Evolutionary conservation across 2,329 filamentous ascomycete genomes (phyloP).

Genomic region (Penicillium sp.): DNA sequence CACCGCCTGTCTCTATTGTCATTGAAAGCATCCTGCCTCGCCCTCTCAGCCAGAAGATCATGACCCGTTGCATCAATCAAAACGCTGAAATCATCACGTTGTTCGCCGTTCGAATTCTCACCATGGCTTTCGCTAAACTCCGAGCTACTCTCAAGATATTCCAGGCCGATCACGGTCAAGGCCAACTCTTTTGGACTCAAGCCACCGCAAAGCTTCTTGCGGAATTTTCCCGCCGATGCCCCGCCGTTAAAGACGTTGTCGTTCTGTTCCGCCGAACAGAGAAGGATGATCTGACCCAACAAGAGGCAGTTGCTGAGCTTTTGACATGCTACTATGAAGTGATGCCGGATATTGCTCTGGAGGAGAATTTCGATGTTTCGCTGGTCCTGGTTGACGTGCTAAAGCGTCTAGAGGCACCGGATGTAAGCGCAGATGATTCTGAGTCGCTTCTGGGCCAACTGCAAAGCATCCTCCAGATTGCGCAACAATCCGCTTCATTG

Average conservation of each 20-base stretch:
- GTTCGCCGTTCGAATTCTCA: constrained; percentile 78
- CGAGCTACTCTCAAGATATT: constrained; percentile 64
- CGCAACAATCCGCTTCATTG: constrained; percentile 78
- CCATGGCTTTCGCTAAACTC: constrained; percentile 78
- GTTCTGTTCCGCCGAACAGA: constrained; percentile 70
- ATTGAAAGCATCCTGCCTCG: constrained; percentile 86
- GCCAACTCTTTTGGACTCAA: constrained; percentile 66
- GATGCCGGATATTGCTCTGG: constrained; percentile 75
- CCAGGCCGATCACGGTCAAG: constrained; percentile 47
- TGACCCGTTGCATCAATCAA: constrained; percentile 76
- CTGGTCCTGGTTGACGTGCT: constrained; percentile 71
- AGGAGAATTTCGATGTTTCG: constrained; percentile 87
- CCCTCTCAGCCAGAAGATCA: constrained; percentile 75
- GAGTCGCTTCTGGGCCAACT: constrained; percentile 71
- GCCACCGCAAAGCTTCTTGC: constrained; percentile 68
- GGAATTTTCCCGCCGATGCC: constrained; percentile 76
- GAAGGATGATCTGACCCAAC: constrained; percentile 70
- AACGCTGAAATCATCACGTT: constrained; percentile 79
- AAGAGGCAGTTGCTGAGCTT: constrained; percentile 76
- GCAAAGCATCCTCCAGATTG: constrained; percentile 78
- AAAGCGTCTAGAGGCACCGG: constrained; percentile 56
- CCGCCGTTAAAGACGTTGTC: constrained; percentile 79
- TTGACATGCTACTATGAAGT: constrained; percentile 83
- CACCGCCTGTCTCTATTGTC: constrained; percentile 76
- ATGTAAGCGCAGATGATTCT: constrained; percentile 50